Conservation (phyloP, 371 early-diverging fungal species). For the Mortierella sp. region DNA sequence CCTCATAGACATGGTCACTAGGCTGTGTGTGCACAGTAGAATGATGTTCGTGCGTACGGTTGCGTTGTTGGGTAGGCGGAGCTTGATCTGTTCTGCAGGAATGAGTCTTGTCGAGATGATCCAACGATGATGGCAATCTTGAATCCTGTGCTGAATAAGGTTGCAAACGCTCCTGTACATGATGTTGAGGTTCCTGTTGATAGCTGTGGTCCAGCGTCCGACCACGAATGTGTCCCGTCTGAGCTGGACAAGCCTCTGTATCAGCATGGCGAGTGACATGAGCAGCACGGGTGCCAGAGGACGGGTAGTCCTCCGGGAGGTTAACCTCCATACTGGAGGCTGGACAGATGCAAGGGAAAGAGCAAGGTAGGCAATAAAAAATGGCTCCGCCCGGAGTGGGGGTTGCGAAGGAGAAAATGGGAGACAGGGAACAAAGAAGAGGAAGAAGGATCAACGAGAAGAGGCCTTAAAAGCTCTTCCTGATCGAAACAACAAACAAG, state of each 20-base stretch:
- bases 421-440: too few species aligned
- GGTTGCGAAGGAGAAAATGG: too few species aligned
- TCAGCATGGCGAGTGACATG: neutral
- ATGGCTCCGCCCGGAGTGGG: too few species aligned
- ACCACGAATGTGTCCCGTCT: slow-evolving; percentile 1
- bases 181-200: slow-evolving; percentile 13
- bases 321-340: slow-evolving; percentile 17
- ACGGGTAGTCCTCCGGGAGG: slow-evolving; percentile 13
- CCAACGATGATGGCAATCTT: slow-evolving; percentile 1
- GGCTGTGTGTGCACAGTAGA: neutral
- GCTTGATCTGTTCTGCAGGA: too few species aligned
- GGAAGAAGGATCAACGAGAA: too few species aligned
- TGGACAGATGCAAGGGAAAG: neutral
- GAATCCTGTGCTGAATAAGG: slow-evolving; percentile 7
- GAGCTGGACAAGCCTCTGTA: neutral
- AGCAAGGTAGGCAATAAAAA: neutral
- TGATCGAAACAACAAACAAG: too few species aligned
- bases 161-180: slow-evolving; percentile 9
- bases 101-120: too few species aligned
- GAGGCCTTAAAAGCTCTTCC: too few species aligned
- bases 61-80: too few species aligned
- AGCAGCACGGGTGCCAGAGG: slow-evolving; percentile 6
- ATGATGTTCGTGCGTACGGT: too few species aligned
- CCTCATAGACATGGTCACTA: slow-evolving; percentile 8
- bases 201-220: too few species aligned